These are phyloP conservation scores for Populus trichocarpa DNA, from an alignment of 441 rosid species.

Conservation along the genomic window DNA sequence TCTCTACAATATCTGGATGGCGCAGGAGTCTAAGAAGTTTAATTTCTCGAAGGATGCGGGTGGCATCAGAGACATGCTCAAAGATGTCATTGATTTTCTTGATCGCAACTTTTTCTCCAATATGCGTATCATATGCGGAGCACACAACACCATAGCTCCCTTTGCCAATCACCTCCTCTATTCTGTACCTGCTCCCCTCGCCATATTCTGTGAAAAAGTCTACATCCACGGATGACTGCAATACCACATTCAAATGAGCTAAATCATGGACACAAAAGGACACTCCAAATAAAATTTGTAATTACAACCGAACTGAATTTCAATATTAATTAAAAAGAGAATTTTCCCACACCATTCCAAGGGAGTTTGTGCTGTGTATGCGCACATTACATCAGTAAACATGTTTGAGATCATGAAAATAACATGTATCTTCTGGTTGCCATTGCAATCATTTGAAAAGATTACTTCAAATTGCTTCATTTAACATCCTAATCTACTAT, in stretches of 20 bases:
- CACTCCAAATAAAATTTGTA: background rate
- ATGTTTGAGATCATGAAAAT: constrained; percentile 4
- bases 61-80: constrained; percentile 96
- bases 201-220: constrained; percentile 97
- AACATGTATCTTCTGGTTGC: background rate
- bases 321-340: background rate
- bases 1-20: constrained; percentile 96
- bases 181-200: constrained; percentile 85
- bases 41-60: constrained; percentile 94
- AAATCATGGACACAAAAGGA: background rate
- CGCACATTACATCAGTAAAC: background rate
- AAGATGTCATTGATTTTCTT: constrained; percentile 94
- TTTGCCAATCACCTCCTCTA: constrained; percentile 96
- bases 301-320: background rate
- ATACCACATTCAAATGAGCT: constrained; percentile 11
- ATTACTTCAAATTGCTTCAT: background rate
- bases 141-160: constrained; percentile 98
- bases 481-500: background rate
- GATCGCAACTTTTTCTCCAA: constrained; percentile 90
- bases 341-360: background rate
- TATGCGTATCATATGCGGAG: constrained; percentile 82
- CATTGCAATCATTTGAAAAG: background rate
- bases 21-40: constrained; percentile 89
- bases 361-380: background rate
- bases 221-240: constrained; percentile 75